Percentiles rank a stretch among this genome's conserved stretches.
These are phyloP conservation scores for Miamiensis avidus DNA, from an alignment of 169 alveolate genomes.

Conservation along the genomic window DNA sequence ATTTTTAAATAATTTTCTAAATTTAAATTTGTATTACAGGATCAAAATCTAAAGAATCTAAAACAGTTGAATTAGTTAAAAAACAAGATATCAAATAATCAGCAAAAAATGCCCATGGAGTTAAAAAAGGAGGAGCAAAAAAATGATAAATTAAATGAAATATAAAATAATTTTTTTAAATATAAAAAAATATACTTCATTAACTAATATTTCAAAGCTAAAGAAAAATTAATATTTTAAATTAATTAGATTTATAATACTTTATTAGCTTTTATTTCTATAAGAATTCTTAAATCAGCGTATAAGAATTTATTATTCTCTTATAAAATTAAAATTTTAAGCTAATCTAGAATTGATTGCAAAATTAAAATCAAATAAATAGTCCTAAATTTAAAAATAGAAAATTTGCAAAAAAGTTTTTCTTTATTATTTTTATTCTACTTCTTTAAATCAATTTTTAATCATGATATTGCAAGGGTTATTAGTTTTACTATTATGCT, in stretches of 20 bases:
- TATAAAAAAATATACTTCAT: too few relatives aligned
- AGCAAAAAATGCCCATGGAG: slow-evolving; percentile 6
- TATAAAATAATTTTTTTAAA: neutral
- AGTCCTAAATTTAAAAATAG: neutral
- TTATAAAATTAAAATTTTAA: too few relatives aligned
- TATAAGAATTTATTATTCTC: too few relatives aligned
- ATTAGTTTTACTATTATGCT: neutral
- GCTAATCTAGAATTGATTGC: neutral
- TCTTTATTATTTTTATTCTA: too few relatives aligned
- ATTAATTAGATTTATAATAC: too few relatives aligned
- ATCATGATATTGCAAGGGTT: neutral
- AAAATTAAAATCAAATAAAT: neutral
- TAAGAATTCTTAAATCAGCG: neutral
- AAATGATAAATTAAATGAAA: neutral
- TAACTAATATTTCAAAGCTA: neutral
- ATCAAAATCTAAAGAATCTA: slow-evolving; percentile 25
- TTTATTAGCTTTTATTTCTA: neutral
- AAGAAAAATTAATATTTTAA: too few relatives aligned
- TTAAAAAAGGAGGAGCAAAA: slow-evolving; percentile 1
- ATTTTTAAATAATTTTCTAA: too few relatives aligned
- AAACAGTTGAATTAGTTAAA: neutral
- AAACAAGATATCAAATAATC: slow-evolving; percentile 14
- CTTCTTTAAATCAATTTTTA: too few relatives aligned
- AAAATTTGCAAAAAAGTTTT: too few relatives aligned
- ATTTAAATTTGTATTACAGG: neutral